These are phyloP conservation scores for Penicillium occitanis DNA, from an alignment of 2,329 filamentous ascomycete genomes.

Conservation along the genomic window DNA sequence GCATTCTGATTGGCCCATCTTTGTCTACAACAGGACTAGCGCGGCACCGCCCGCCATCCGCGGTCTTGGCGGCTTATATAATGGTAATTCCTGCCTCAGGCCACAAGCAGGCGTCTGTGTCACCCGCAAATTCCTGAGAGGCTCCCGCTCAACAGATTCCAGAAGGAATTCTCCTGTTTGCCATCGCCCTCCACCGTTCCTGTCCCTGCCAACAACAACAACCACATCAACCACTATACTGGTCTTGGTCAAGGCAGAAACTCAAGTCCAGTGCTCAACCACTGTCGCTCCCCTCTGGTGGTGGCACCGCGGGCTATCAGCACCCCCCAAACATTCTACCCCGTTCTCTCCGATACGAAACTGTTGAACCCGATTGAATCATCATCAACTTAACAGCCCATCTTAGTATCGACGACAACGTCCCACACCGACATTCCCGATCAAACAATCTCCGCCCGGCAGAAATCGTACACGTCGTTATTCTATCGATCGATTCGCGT, in stretches of 20 bases:
- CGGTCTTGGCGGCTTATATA: constrained; percentile 9
- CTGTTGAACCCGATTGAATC: not conserved
- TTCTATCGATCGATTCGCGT: not conserved
- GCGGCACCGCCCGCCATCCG: not conserved
- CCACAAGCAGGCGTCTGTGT: not conserved
- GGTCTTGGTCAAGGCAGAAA: constrained; percentile 1
- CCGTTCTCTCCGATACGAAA: not conserved
- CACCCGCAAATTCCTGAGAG: not conserved
- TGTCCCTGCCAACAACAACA: not conserved
- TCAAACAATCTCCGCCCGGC: not conserved
- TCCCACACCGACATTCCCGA: constrained; percentile 14
- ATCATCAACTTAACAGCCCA: not conserved
- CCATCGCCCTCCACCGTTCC: not conserved
- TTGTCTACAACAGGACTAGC: not conserved
- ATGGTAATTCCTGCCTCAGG: not conserved
- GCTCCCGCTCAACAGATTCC: constrained; percentile 1
- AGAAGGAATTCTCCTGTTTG: not conserved
- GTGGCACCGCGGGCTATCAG: not conserved
- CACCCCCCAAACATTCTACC: not conserved
- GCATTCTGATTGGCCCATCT: not conserved
- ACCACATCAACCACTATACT: not conserved
- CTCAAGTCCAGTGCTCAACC: constrained; percentile 13
- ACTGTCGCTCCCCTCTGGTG: not conserved
- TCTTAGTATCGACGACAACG: not conserved
- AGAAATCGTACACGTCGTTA: not conserved